Percentiles rank a stretch among this genome's conserved stretches.
These are phyloP conservation scores for Malassezia nana DNA, from an alignment of 1,284 basidiomycete genomes.

Conservation along the genomic window DNA sequence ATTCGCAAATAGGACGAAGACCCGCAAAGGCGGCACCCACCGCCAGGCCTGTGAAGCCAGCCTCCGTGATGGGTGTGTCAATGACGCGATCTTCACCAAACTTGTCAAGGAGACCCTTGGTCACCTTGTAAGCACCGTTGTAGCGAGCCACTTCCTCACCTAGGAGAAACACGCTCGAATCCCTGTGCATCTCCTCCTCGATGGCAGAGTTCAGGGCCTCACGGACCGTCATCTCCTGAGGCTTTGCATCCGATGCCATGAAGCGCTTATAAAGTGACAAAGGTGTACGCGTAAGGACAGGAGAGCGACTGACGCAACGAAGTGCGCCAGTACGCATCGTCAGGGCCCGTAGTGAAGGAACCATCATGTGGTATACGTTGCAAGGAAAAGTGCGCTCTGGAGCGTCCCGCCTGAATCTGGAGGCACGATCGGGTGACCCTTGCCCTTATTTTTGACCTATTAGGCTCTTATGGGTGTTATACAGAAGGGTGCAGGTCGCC, in stretches of 20 bases:
- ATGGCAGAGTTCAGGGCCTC: slow-evolving; percentile 95
- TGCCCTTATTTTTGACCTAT: background rate
- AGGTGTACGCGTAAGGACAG: background rate
- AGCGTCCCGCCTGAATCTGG: background rate
- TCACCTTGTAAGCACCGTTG: slow-evolving; percentile 24
- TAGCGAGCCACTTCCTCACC: slow-evolving; percentile 96
- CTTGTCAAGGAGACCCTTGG: slow-evolving; percentile 88
- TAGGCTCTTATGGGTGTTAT: background rate
- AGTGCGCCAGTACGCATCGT: background rate
- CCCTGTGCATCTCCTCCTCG: slow-evolving; percentile 98
- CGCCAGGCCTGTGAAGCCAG: slow-evolving; percentile 95
- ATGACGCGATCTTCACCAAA: slow-evolving; percentile 98
- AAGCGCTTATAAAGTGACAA: background rate
- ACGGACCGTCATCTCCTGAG: slow-evolving; percentile 80
- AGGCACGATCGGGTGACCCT: background rate
- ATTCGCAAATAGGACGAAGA: slow-evolving; percentile 94
- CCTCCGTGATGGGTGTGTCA: slow-evolving; percentile 81
- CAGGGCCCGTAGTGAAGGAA: background rate
- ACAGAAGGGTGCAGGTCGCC: background rate
- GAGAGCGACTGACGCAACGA: background rate
- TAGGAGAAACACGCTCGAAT: slow-evolving; percentile 87
- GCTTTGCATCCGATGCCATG: slow-evolving; percentile 23
- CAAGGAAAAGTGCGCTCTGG: background rate
- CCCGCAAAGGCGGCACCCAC: slow-evolving; percentile 89
- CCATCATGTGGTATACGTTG: background rate